These are phyloP conservation scores for Geosiphon pyriformis DNA, from an alignment of 192 early-diverging fungal genomes.

Conservation along the genomic window DNA sequence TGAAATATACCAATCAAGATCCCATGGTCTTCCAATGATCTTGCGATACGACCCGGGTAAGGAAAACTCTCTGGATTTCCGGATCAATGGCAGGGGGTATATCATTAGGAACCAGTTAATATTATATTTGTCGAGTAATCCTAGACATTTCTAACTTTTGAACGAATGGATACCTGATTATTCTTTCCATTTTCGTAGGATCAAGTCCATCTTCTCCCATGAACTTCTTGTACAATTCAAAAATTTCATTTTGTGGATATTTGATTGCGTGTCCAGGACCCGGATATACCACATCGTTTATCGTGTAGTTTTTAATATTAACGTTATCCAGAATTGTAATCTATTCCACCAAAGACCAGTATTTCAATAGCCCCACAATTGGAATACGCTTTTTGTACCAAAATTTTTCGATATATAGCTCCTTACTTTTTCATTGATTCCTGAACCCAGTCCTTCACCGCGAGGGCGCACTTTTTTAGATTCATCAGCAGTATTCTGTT, in stretches of 20 bases:
- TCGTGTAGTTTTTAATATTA: constrained; percentile 62
- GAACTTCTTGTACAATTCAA: constrained; percentile 55
- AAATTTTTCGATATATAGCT: constrained; percentile 21
- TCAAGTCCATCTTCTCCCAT: constrained; percentile 74
- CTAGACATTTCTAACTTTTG: neutral
- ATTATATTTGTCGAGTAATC: neutral
- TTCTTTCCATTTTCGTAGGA: constrained; percentile 56
- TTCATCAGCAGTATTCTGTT: too few relatives aligned
- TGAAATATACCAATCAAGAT: constrained; percentile 43
- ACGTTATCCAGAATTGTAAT: constrained; percentile 60
- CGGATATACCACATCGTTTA: constrained; percentile 90
- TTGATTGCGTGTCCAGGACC: constrained; percentile 73
- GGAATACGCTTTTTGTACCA: constrained; percentile 3
- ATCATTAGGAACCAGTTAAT: neutral
- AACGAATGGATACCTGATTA: constrained; percentile 37
- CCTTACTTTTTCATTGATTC: constrained; percentile 22
- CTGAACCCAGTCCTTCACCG: neutral
- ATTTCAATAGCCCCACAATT: too few relatives aligned
- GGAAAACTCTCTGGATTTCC: constrained; percentile 55
- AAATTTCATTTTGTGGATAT: constrained; percentile 76
- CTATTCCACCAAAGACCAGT: constrained; percentile 20
- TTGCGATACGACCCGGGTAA: constrained; percentile 63
- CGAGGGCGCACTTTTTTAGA: too few relatives aligned
- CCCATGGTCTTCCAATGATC: constrained; percentile 53
- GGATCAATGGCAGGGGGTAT: too few relatives aligned